A percentile compares a stretch with the other conserved stretches of the same genome.
phyloP scores from a whole-genome alignment of 1,284 basidiomycete genomes.

The Quambalaria eucalypti region DNA sequence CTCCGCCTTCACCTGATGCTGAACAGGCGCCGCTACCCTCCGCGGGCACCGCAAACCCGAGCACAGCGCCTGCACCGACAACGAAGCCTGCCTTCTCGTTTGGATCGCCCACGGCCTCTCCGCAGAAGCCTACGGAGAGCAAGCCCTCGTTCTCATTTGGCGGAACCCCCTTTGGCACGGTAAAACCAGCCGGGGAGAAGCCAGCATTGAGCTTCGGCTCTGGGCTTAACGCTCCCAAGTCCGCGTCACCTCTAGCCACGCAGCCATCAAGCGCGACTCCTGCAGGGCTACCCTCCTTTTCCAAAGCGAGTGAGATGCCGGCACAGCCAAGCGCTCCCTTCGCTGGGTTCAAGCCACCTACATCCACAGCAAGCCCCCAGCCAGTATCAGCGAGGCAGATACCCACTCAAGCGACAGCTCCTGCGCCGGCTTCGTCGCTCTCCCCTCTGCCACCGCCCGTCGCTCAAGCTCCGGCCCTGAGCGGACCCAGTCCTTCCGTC shows the following conservation, averaged over 20 bases:
- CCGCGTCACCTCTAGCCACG: no score
- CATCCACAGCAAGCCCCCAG: no score
- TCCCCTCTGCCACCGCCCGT: not conserved
- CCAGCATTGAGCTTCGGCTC: not conserved
- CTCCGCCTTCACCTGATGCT: not conserved
- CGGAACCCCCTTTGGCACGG: constrained; percentile 5
- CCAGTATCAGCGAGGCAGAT: no score
- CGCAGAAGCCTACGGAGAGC: not conserved
- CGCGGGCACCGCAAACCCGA: not conserved
- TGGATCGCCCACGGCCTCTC: not conserved
- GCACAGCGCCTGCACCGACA: not conserved
- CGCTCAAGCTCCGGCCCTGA: not conserved
- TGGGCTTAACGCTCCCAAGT: no score
- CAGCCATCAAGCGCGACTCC: no score
- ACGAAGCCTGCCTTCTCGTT: not conserved
- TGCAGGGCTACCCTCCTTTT: no score
- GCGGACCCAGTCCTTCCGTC: not conserved
- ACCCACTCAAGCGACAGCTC: not conserved
- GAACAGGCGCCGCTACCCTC: not conserved
- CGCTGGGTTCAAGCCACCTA: no score
- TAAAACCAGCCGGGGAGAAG: constrained; percentile 1
- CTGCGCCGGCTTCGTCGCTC: not conserved
- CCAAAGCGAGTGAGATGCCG: no score
- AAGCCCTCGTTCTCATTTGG: not conserved
- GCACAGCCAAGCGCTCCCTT: no score